These are phyloP conservation scores for Tulasnella sp. DNA, from an alignment of 768 basidiomycete species.

Conservation along the genomic window DNA sequence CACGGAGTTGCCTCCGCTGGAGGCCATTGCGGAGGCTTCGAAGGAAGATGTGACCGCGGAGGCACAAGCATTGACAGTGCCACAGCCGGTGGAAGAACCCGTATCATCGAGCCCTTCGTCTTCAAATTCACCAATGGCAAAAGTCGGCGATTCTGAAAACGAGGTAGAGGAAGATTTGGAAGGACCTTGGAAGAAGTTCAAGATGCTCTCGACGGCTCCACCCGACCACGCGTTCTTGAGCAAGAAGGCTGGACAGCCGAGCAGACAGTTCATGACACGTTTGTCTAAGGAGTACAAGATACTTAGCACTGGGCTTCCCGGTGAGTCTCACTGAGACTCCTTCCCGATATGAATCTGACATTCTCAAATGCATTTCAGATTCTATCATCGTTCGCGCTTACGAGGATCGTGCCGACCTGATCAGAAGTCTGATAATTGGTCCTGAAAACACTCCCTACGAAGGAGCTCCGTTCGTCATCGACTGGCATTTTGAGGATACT, in stretches of 20 bases:
- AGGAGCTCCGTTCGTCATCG: conserved; percentile 90
- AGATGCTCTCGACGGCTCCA: conserved; percentile 62
- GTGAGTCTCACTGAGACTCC: conserved; percentile 31
- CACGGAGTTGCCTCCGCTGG: conserved; percentile 17
- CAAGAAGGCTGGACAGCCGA: conserved; percentile 43
- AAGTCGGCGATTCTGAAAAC: conserved; percentile 27
- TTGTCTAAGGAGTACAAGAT: conserved; percentile 74
- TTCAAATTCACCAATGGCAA: conserved; percentile 18
- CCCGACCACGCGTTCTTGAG: conserved; percentile 71
- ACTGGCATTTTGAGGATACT: conserved; percentile 79
- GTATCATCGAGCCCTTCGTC: neutral
- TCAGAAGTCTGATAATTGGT: conserved; percentile 83
- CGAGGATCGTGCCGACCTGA: conserved; percentile 78
- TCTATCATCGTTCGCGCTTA: conserved; percentile 83
- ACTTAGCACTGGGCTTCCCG: conserved; percentile 68
- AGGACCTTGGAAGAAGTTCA: conserved; percentile 70
- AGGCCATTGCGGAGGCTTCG: conserved; percentile 22
- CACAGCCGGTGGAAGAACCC: conserved; percentile 9
- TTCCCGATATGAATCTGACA: neutral
- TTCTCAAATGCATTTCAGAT: conserved; percentile 34
- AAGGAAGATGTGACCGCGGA: neutral
- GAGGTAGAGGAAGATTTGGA: conserved; percentile 28
- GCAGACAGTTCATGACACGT: conserved; percentile 64
- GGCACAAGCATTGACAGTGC: conserved; percentile 16
- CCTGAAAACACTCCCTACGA: conserved; percentile 93